Evolutionary conservation across 78 protist genomes (phyloP).

Genomic region (Monosiga brevicollis): DNA sequence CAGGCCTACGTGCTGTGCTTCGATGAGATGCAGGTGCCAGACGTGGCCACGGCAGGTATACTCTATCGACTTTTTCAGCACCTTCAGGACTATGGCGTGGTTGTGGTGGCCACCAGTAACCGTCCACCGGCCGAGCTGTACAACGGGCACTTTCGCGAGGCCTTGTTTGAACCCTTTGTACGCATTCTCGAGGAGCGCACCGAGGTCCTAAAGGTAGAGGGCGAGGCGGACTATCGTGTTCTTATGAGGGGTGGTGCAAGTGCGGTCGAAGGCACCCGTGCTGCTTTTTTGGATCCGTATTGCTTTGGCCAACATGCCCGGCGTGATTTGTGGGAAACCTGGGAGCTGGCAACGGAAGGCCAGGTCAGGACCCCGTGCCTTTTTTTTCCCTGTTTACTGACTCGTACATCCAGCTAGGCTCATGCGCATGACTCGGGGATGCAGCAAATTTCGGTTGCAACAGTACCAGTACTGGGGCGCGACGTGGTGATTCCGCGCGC

Average conservation of each 20-base stretch:
- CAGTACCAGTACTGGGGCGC: neutral
- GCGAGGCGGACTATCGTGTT: neutral
- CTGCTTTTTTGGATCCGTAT: neutral
- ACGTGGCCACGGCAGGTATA: conserved; percentile 85
- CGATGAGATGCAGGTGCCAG: conserved; percentile 82
- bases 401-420: neutral
- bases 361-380: neutral
- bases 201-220: neutral
- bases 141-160: neutral
- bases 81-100: conserved; percentile 61
- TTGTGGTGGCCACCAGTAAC: conserved; percentile 79
- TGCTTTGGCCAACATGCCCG: neutral
- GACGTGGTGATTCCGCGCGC: neutral
- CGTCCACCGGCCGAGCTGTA: conserved; percentile 48
- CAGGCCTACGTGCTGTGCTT: conserved; percentile 73
- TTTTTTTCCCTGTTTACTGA: neutral
- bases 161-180: neutral
- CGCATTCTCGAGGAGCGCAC: neutral
- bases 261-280: neutral
- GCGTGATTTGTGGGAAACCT: neutral
- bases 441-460: neutral
- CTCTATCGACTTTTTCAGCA: conserved; percentile 61
- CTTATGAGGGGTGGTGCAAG: neutral
- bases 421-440: no score
- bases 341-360: neutral